phyloP scores from a whole-genome alignment of 1,284 basidiomycete genomes.

The Taiwanofungus camphoratus region DNA sequence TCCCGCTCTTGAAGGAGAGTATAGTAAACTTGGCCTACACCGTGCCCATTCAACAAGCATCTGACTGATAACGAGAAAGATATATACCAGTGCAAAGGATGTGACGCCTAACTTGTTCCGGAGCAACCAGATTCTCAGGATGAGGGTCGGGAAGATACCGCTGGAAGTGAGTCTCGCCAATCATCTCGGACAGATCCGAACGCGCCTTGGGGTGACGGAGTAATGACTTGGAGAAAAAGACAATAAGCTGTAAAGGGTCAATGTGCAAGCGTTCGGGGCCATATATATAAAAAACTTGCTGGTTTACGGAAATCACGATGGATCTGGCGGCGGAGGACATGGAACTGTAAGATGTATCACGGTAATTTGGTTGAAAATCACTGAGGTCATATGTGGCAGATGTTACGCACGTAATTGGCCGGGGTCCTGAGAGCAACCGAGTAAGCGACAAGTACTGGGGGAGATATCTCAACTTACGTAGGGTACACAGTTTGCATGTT shows the following conservation, averaged over 20 bases:
- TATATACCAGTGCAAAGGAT: constrained; percentile 76
- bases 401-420: constrained; percentile 72
- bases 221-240: constrained; percentile 96
- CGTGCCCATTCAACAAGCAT: neutral
- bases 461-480: constrained; percentile 61
- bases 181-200: constrained; percentile 85
- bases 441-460: constrained; percentile 8
- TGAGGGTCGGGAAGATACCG: constrained; percentile 88
- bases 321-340: constrained; percentile 91
- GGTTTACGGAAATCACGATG: constrained; percentile 97
- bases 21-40: constrained; percentile 88
- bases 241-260: constrained; percentile 52
- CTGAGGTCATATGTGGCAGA: constrained; percentile 2
- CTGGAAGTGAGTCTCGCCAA: constrained; percentile 86
- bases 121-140: constrained; percentile 62
- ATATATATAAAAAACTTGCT: constrained; percentile 33
- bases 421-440: constrained; percentile 53
- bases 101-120: constrained; percentile 88
- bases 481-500: constrained; percentile 99
- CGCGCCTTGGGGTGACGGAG: constrained; percentile 91
- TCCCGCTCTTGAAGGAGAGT: constrained; percentile 86
- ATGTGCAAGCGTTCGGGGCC: constrained; percentile 1
- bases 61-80: neutral
- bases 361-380: no score
- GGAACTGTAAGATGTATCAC: constrained; percentile 56